Evolutionary conservation across 257 asterid species (phyloP).

Genomic region (Jasminum sambac): DNA sequence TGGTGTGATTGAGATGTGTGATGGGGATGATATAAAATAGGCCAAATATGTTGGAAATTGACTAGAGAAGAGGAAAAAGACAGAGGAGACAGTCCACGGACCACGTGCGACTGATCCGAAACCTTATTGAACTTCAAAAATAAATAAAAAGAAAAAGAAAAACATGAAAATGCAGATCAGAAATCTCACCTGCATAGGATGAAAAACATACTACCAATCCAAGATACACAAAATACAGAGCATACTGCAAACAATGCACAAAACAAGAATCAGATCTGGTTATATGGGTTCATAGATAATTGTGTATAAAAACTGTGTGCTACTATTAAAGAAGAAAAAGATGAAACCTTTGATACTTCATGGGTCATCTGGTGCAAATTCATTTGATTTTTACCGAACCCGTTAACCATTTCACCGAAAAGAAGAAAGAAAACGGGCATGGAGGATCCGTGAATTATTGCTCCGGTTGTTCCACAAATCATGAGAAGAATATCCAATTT

Average conservation of each 20-base stretch:
- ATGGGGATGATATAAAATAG: conserved; percentile 46
- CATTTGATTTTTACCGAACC: conserved; percentile 89
- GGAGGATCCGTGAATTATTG: conserved; percentile 87
- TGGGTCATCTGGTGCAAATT: conserved; percentile 71
- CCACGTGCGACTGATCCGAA: conserved; percentile 82
- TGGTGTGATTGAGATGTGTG: conserved; percentile 62
- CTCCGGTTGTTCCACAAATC: conserved; percentile 59
- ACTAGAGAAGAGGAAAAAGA: conserved; percentile 67
- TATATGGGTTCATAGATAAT: background rate
- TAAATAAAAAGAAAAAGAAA: background rate
- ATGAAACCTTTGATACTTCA: conserved; percentile 68
- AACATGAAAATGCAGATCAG: conserved; percentile 24
- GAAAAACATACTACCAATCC: conserved; percentile 90
- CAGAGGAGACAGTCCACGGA: conserved; percentile 76
- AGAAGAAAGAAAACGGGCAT: conserved; percentile 97
- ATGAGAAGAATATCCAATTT: conserved; percentile 40
- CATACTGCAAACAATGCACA: conserved; percentile 61
- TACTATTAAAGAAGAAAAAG: background rate
- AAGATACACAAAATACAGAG: conserved; percentile 92
- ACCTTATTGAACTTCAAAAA: conserved; percentile 12
- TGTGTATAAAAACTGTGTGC: background rate
- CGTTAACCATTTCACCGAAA: conserved; percentile 95
- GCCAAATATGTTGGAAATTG: conserved; percentile 43
- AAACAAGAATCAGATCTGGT: conserved; percentile 53
- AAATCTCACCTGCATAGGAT: conserved; percentile 88